Evolutionary conservation across 495 filamentous ascomycete species (phyloP).

Genomic region (Xylaria castorea): DNA sequence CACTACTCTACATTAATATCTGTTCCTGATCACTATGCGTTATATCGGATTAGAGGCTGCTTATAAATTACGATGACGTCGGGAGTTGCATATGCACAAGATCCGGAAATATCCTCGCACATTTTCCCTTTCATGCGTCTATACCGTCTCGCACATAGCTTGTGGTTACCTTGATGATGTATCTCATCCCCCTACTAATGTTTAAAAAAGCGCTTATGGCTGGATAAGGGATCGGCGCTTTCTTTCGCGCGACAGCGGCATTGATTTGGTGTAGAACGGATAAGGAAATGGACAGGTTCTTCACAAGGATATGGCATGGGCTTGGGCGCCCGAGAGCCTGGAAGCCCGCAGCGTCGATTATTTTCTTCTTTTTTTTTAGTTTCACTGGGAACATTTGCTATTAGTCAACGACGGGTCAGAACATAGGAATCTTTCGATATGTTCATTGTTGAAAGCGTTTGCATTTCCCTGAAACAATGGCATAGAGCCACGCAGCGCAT

Average conservation of each 20-base stretch:
- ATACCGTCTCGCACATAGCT: constrained; percentile 1
- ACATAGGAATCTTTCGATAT: not conserved
- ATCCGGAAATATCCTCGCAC: not conserved
- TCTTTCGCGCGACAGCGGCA: constrained; percentile 6
- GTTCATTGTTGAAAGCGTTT: constrained; percentile 19
- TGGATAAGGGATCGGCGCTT: constrained; percentile 28
- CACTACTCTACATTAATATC: constrained; percentile 2
- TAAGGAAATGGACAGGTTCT: constrained; percentile 25
- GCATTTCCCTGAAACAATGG: constrained; percentile 4
- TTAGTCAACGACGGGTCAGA: not conserved
- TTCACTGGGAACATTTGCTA: constrained; percentile 1
- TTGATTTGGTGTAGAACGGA: constrained; percentile 30
- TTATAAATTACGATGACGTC: constrained; percentile 11
- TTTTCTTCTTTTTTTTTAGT: not conserved
- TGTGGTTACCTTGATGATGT: not conserved
- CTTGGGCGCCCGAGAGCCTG: constrained; percentile 1
- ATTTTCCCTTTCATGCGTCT: not conserved
- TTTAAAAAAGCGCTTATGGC: constrained; percentile 19
- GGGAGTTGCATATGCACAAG: constrained; percentile 1
- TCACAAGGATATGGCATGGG: constrained; percentile 24
- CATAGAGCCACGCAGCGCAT: constrained; percentile 20
- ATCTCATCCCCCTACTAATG: not conserved
- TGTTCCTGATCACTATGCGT: not conserved
- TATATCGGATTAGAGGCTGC: constrained; percentile 14
- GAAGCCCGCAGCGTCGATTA: not conserved